phyloP scores from a whole-genome alignment of 2,329 filamentous ascomycete genomes.

The Trichoderma lentiforme region DNA sequence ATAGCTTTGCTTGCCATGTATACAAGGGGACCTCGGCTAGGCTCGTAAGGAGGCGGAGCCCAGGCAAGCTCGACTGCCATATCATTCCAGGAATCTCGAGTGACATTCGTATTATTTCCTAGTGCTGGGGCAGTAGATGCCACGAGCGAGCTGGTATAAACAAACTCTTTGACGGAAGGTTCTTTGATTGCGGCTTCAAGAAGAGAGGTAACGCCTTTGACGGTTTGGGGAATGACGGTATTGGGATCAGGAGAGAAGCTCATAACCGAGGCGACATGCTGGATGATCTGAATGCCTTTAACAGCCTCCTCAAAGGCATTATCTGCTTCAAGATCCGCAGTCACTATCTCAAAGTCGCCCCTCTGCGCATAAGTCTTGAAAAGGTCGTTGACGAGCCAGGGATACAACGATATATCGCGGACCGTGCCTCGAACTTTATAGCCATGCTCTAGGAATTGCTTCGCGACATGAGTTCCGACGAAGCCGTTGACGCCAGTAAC shows the following conservation, averaged over 20 bases:
- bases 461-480: conserved; percentile 39
- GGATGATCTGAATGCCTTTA: neutral
- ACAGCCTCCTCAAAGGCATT: neutral
- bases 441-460: conserved; percentile 37
- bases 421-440: conserved; percentile 45
- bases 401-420: conserved; percentile 29
- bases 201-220: conserved; percentile 33
- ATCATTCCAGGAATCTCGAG: conserved; percentile 33
- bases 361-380: neutral
- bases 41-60: conserved; percentile 28
- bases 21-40: conserved; percentile 17
- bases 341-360: neutral
- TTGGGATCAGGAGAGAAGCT: neutral
- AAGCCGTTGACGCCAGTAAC: conserved; percentile 45
- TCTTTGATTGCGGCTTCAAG: conserved; percentile 40
- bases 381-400: neutral
- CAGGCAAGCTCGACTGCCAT: conserved; percentile 29
- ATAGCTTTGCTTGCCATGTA: conserved; percentile 33
- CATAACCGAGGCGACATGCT: neutral
- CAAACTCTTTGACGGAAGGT: conserved; percentile 35
- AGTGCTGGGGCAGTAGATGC: neutral
- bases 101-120: neutral
- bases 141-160: conserved; percentile 28
- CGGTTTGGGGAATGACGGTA: neutral
- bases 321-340: neutral